A percentile compares a stretch with the other conserved stretches of the same genome.
These are phyloP conservation scores for Ramalina intermedia DNA, from an alignment of 495 filamentous ascomycete genomes.

Conservation along the genomic window DNA sequence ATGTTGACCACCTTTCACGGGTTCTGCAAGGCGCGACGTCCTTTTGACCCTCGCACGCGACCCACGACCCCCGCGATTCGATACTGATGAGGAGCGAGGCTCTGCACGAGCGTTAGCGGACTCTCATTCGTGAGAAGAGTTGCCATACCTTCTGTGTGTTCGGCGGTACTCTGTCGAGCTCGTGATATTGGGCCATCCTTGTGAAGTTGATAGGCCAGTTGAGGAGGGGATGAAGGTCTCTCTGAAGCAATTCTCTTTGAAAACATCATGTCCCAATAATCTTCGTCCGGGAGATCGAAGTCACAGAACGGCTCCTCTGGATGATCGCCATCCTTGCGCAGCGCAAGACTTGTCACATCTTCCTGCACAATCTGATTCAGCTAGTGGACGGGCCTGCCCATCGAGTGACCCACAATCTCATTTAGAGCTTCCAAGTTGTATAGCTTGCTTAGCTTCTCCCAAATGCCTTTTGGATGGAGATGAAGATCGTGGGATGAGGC, in stretches of 20 bases:
- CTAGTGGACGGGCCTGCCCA: not conserved
- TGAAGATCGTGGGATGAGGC: constrained; percentile 41
- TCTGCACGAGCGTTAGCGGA: constrained; percentile 18
- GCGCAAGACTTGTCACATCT: constrained; percentile 37
- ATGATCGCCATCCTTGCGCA: constrained; percentile 45
- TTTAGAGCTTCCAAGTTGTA: constrained; percentile 85
- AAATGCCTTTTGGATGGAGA: constrained; percentile 79
- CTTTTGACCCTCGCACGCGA: constrained; percentile 27
- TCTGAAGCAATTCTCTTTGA: constrained; percentile 46
- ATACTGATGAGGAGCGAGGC: constrained; percentile 34
- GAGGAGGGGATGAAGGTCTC: constrained; percentile 40
- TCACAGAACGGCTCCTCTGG: constrained; percentile 43
- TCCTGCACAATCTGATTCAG: constrained; percentile 22
- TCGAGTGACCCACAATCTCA: constrained; percentile 46
- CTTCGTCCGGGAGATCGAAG: constrained; percentile 63
- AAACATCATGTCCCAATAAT: constrained; percentile 66
- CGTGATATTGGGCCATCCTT: constrained; percentile 22
- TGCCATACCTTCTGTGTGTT: constrained; percentile 39
- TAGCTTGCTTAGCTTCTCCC: constrained; percentile 67
- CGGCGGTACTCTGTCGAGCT: constrained; percentile 29
- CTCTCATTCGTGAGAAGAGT: constrained; percentile 4
- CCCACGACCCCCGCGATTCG: constrained; percentile 28
- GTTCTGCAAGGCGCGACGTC: constrained; percentile 28
- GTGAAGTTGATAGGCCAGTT: constrained; percentile 27
- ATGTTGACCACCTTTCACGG: constrained; percentile 20